phyloP scores from a whole-genome alignment of 768 basidiomycete species.

The Mycena epipterygia region DNA sequence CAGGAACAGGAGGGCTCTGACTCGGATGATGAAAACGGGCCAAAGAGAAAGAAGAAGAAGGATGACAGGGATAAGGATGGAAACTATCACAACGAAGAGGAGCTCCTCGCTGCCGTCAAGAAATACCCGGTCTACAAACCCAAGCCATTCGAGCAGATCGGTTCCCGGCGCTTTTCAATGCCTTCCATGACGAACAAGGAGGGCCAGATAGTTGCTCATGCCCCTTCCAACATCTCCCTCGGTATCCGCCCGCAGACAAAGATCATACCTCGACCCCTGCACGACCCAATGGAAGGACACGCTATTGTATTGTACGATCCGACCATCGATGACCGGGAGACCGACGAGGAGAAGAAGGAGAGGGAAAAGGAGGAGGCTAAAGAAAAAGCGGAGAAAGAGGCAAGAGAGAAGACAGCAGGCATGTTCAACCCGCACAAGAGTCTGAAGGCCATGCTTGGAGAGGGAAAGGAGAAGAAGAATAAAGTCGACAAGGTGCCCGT shows the following conservation, averaged over 20 bases:
- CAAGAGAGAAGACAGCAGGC: constrained; percentile 76
- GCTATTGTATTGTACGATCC: constrained; percentile 98
- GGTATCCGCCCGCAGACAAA: constrained; percentile 87
- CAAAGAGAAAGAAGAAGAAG: constrained; percentile 78
- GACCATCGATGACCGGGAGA: constrained; percentile 93
- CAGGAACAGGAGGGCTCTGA: constrained; percentile 70
- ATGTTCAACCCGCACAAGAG: constrained; percentile 95
- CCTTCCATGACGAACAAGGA: constrained; percentile 84
- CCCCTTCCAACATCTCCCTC: constrained; percentile 79
- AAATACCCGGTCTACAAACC: constrained; percentile 86
- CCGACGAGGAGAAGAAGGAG: constrained; percentile 85
- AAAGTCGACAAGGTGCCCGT: constrained; percentile 88
- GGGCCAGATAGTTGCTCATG: constrained; percentile 69
- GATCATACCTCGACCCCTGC: constrained; percentile 90
- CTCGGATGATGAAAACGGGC: constrained; percentile 64
- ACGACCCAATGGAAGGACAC: constrained; percentile 98
- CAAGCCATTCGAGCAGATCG: constrained; percentile 77
- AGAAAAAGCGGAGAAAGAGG: constrained; percentile 72
- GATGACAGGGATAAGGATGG: constrained; percentile 67
- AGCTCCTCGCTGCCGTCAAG: constrained; percentile 71
- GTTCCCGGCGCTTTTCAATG: constrained; percentile 79
- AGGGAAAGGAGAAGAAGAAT: constrained; percentile 76
- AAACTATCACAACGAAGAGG: constrained; percentile 73
- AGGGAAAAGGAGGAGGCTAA: constrained; percentile 82
- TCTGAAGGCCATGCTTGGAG: constrained; percentile 81